Base-by-base conservation (phyloP, 306 rosid genomes). In the Rosa rugosa region DNA sequence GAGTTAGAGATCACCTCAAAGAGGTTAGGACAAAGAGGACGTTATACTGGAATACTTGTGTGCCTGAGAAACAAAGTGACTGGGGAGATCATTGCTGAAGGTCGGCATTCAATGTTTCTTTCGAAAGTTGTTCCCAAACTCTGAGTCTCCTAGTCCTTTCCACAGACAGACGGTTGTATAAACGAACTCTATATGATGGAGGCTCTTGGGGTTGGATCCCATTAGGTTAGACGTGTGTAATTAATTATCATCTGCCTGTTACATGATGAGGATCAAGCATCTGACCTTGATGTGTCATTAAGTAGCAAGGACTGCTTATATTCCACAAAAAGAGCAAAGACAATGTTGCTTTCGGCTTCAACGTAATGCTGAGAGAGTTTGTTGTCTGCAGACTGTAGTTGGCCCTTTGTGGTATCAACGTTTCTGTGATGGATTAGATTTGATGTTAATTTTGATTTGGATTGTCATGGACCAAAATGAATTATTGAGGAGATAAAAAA, bases 71-170 rank as follows among this genome's bases (percentile, higher is more conserved):
- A 88, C 83, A 92, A 92, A 86, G 83, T 83, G 34, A 91, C 94
- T 0, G 96, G 98, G 62, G 97, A 91, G 68, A 54, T 92, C 66
- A 87, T 92, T 41, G 98, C 99, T 20, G 96, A 92, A 88, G 99
- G 99, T 45, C 90, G 98, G 20, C 97, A 91, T 84, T 91, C 97
- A 10, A 83, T 92, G 77, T 91, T 91, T 75, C 90, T 91, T 74
- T 80, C 81, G 57, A 91, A 85, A 22, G 66, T 79, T 74, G 18
- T 54, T 49, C 88, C 92, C 87, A 95, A 87, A 82, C 86, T 92
- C 83, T 92, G 88, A 90, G 6, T 34, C 34, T 25, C 60, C 14
- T n/a, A 27, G 44, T 13, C 9, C 16, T 17, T 22, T 20, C 25
- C 13, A n/a, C 25, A 6, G 27, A 0, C 45, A 18, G 12, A 18